Base-by-base conservation (phyloP, 768 basidiomycete genomes). In the Leccinum uliginosum region DNA sequence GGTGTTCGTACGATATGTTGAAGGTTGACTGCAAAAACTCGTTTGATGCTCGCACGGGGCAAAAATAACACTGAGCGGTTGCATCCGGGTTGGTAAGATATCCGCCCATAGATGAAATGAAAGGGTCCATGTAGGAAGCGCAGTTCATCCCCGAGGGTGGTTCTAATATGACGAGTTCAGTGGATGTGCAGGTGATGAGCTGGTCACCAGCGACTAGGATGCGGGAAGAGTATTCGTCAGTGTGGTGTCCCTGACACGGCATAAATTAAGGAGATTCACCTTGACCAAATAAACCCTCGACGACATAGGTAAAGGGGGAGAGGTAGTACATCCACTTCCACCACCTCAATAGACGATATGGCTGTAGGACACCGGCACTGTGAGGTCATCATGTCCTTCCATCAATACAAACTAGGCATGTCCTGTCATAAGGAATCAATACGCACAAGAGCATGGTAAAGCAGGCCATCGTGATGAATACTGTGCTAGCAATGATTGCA, bases 71-170 rank as follows among this genome's bases (percentile, higher is more conserved):
- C 45, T 64, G 69, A n/a, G 69, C 56, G 0, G 80, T 79, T 4
- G 84, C 81, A n/a, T 78, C 67, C 1, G 81, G 76, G 60, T 87
- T 79, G 23, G 74, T 62, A 27, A 89, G 68, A 59, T 84, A 84
- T 9, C 87, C 86, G 0, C 86, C 82, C 5, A 76, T 73, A 1
- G 60, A 45, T 0, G 67, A 56, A 15, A 85, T 82, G 70, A 78
- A 91, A 0, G 72, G 64, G 19, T 67, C 48, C 66, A 87, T 71
- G 66, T 82, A 90, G 4, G 74, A 57, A 4, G 61, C 62, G 63
- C 89, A 91, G 4, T 75, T 82, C 57, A 75, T 62, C 2, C 83
- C 84, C 1, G 70, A 57, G 1, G 84, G 82, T 1, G 87, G 82
- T 11, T 78, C 67, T 34, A 91, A 66, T 9, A 65, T 65, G 49